phyloP scores from a whole-genome alignment of 805 yeast genomes.

The Kodamaea sagamina region DNA sequence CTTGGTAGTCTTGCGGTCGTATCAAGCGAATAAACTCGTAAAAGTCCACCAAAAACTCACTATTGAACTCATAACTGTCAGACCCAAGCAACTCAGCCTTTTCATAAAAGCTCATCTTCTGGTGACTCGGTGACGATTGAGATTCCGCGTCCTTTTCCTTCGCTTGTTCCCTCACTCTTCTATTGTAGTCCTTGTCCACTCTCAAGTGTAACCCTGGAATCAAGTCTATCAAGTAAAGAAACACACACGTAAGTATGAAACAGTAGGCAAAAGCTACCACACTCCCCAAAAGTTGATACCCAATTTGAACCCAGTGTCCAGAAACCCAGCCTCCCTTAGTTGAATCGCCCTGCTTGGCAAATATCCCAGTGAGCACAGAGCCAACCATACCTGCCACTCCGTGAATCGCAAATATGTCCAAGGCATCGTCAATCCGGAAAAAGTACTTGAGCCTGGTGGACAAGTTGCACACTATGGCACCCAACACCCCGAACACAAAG shows the following conservation, averaged over 20 bases:
- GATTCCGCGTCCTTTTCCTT: slow-evolving; percentile 17
- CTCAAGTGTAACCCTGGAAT: slow-evolving; percentile 45
- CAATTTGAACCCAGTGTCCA: slow-evolving; percentile 43
- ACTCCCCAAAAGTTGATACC: slow-evolving; percentile 41
- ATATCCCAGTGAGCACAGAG: slow-evolving; percentile 41
- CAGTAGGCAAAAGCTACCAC: slow-evolving; percentile 38
- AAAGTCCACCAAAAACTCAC: slow-evolving; percentile 43
- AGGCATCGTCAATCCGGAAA: slow-evolving; percentile 43
- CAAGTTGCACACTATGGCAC: slow-evolving; percentile 38
- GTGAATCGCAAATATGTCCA: slow-evolving; percentile 46
- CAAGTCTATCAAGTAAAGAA: slow-evolving; percentile 38
- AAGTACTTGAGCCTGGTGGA: slow-evolving; percentile 43
- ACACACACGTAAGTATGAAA: slow-evolving; percentile 31
- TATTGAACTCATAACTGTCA: slow-evolving; percentile 42
- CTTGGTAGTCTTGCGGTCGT: slow-evolving; percentile 37
- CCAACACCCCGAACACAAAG: slow-evolving; percentile 40
- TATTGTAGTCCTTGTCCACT: slow-evolving; percentile 41
- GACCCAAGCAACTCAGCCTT: slow-evolving; percentile 37
- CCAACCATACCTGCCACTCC: slow-evolving; percentile 45
- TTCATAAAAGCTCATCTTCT: slow-evolving; percentile 22
- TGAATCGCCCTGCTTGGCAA: slow-evolving; percentile 34
- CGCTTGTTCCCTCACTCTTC: slow-evolving; percentile 22
- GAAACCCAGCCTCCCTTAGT: slow-evolving; percentile 45
- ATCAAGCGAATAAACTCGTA: slow-evolving; percentile 41
- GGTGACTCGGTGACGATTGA: not conserved